Evolutionary conservation across 306 rosid genomes (phyloP).

Genomic region (Rubus idaeus): DNA sequence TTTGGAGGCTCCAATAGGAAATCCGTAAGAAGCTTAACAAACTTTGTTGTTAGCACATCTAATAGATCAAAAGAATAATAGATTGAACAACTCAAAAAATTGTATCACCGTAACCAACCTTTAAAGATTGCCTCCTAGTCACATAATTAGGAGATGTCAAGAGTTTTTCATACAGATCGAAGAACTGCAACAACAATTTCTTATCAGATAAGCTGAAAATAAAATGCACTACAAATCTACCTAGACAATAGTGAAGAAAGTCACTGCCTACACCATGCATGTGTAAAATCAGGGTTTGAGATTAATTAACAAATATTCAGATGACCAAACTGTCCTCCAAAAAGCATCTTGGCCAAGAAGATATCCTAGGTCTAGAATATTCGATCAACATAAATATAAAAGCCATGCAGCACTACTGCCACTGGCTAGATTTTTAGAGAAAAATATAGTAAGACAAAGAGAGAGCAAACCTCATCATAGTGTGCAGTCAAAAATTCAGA

Average conservation of each 20-base stretch:
- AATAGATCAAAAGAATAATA: conserved; percentile 13
- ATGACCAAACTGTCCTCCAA: conserved; percentile 23
- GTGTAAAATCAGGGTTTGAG: conserved; percentile 21
- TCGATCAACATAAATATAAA: conserved; percentile 14
- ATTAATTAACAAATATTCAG: conserved; percentile 27
- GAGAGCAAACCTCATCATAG: conserved; percentile 66
- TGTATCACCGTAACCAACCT: conserved; percentile 55
- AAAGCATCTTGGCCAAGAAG: conserved; percentile 26
- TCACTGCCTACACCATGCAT: conserved; percentile 23
- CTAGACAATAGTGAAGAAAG: conserved; percentile 18
- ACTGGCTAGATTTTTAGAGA: conserved; percentile 28
- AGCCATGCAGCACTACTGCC: conserved; percentile 26
- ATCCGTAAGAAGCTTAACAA: conserved; percentile 77
- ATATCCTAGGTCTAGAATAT: conserved; percentile 27
- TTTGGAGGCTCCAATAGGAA: conserved; percentile 86
- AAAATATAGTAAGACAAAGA: conserved; percentile 28
- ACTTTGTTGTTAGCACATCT: conserved; percentile 22
- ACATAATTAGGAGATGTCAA: conserved; percentile 90
- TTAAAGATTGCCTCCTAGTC: conserved; percentile 94
- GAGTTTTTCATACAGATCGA: conserved; percentile 75
- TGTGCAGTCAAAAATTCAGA: conserved; percentile 72
- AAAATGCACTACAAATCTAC: conserved; percentile 20
- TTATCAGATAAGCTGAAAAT: conserved; percentile 38
- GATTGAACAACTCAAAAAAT: conserved; percentile 15
- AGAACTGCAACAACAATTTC: conserved; percentile 68